Evolutionary conservation across 2,329 filamentous ascomycete species (phyloP).

Genomic region (Neonectria ditissima): DNA sequence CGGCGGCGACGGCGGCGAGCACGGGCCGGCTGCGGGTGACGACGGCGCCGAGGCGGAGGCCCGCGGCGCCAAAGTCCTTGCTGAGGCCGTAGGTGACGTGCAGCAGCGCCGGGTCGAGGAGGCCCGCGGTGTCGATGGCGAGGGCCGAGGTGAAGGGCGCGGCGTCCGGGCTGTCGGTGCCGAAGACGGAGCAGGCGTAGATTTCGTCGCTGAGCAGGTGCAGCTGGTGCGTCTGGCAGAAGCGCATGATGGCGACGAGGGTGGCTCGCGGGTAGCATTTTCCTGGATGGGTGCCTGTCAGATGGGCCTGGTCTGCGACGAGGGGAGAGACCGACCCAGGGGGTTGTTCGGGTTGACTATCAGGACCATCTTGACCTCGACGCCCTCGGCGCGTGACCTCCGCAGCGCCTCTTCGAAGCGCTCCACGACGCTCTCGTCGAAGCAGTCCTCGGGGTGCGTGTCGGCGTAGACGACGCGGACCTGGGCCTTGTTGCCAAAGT

Average conservation of each 20-base stretch:
- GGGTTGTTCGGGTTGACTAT: constrained; percentile 67
- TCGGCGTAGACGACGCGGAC: constrained; percentile 59
- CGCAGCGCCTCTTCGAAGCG: constrained; percentile 59
- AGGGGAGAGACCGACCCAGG: constrained; percentile 55
- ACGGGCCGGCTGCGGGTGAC: constrained; percentile 53
- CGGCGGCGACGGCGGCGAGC: constrained; percentile 51
- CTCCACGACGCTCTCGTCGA: constrained; percentile 57
- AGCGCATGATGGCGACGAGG: constrained; percentile 57
- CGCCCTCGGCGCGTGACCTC: constrained; percentile 49
- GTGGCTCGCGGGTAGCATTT: constrained; percentile 58
- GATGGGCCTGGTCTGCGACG: no score
- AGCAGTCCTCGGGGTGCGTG: constrained; percentile 55
- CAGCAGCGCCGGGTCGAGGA: constrained; percentile 61
- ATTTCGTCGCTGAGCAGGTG: constrained; percentile 71
- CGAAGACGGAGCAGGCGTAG: constrained; percentile 65
- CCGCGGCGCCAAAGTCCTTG: constrained; percentile 66
- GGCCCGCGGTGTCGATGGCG: constrained; percentile 54
- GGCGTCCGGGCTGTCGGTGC: constrained; percentile 47
- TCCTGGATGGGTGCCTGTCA: no score
- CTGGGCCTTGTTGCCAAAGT: constrained; percentile 58
- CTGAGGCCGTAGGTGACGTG: constrained; percentile 62
- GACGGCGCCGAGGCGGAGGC: constrained; percentile 62
- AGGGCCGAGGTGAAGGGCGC: constrained; percentile 61
- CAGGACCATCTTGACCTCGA: constrained; percentile 59
- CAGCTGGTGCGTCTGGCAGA: constrained; percentile 62